Conservation (phyloP, 106 monocot species). For the Hemerocallis citrina region DNA sequence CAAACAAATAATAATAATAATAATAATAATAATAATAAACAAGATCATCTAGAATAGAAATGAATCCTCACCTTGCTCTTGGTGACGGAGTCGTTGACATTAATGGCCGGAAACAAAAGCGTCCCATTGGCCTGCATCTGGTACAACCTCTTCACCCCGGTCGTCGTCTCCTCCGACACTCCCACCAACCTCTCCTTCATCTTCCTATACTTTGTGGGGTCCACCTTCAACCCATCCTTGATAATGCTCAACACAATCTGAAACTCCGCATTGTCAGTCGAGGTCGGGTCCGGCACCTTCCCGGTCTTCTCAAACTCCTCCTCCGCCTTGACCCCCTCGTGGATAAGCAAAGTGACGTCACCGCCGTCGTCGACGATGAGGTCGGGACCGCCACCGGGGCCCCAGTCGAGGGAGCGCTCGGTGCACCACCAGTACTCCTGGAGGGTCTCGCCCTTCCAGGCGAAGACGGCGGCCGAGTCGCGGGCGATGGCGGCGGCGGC, state of each 20-base stretch:
- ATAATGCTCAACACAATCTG: constrained; percentile 31
- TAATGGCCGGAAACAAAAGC: constrained; percentile 49
- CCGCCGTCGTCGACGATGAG: constrained; percentile 33
- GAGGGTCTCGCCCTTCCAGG: constrained; percentile 31
- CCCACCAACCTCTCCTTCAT: constrained; percentile 31
- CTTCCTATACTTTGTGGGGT: constrained; percentile 27
- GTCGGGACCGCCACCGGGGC: constrained; percentile 25
- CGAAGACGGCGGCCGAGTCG: constrained; percentile 50
- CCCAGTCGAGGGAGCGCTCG: constrained; percentile 34
- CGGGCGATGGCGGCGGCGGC: constrained; percentile 71
- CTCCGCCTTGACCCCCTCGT: constrained; percentile 26
- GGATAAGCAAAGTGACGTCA: constrained; percentile 20
- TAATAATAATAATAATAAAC: too few species aligned
- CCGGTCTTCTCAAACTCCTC: constrained; percentile 29
- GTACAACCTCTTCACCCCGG: constrained; percentile 27
- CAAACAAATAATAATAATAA: too few species aligned
- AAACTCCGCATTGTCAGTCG: constrained; percentile 30
- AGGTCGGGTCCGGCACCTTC: constrained; percentile 21
- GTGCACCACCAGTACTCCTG: constrained; percentile 40
- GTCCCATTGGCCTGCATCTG: constrained; percentile 35
- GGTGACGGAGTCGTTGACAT: constrained; percentile 62
- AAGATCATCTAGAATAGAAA: too few species aligned
- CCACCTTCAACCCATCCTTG: constrained; percentile 21
- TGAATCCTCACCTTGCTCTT: constrained; percentile 63
- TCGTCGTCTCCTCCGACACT: constrained; percentile 30